Evolutionary conservation across 2,329 filamentous ascomycete genomes (phyloP).

Genomic region (Graphilbum ipis-grandicollis): DNA sequence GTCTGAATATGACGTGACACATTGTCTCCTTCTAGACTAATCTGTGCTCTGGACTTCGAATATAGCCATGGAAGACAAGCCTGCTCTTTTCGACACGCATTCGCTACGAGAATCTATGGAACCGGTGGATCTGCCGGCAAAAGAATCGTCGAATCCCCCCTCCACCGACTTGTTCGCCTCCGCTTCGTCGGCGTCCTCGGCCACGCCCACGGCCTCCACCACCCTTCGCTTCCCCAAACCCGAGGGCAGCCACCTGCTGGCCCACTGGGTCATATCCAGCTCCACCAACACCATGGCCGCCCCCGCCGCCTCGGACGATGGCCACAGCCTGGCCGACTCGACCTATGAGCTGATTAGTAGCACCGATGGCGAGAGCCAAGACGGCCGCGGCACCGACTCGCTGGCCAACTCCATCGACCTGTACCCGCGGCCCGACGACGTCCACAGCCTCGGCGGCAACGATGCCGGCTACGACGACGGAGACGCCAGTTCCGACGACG

Average conservation of each 20-base stretch:
- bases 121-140: too few relatives aligned
- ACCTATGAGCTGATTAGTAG: slow-evolving; percentile 38
- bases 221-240: slow-evolving; percentile 38
- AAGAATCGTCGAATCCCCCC: too few relatives aligned
- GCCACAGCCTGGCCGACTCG: slow-evolving; percentile 35
- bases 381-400: slow-evolving; percentile 28
- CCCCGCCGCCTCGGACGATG: slow-evolving; percentile 20
- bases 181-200: neutral
- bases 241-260: slow-evolving; percentile 34
- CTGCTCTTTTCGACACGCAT: neutral
- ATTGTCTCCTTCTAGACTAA: neutral
- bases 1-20: slow-evolving; percentile 9
- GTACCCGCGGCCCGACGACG: slow-evolving; percentile 12
- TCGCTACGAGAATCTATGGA: too few relatives aligned
- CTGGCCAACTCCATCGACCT: slow-evolving; percentile 10
- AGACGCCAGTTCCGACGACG: slow-evolving; percentile 16
- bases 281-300: slow-evolving; percentile 25
- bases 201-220: neutral
- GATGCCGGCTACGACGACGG: slow-evolving; percentile 29
- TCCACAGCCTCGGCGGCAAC: slow-evolving; percentile 14
- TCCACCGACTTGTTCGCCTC: too few relatives aligned
- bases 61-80: neutral
- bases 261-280: slow-evolving; percentile 41
- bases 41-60: neutral
- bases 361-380: slow-evolving; percentile 35